phyloP scores from a whole-genome alignment of 257 asterid species.

The Primulina eburnea region DNA sequence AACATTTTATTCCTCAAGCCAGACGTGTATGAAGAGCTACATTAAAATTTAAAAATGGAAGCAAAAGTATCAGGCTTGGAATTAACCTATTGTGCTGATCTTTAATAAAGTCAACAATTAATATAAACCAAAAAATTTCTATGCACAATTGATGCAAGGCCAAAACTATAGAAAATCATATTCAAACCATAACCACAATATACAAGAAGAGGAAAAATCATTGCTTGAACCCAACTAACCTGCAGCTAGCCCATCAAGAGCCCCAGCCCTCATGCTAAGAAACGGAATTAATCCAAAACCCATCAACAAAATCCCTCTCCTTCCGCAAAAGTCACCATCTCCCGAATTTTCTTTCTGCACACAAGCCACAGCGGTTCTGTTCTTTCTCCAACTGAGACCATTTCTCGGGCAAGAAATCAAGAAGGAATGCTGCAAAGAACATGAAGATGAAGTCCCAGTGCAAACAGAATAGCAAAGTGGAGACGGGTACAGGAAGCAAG shows the following conservation, averaged over 20 bases:
- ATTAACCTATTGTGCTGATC: background rate
- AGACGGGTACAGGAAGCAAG: conserved; percentile 34
- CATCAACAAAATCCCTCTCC: conserved; percentile 52
- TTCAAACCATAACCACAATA: background rate
- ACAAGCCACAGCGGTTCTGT: conserved; percentile 29
- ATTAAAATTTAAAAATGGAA: background rate
- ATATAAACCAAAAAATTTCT: no score
- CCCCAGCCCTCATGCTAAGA: conserved; percentile 38
- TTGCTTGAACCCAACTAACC: conserved; percentile 37
- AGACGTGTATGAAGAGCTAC: background rate
- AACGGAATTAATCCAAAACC: conserved; percentile 62
- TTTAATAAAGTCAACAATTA: background rate
- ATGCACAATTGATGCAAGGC: no score
- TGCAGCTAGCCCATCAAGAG: conserved; percentile 33
- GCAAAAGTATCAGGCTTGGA: conserved; percentile 8
- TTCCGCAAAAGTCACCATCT: conserved; percentile 30
- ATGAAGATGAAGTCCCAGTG: conserved; percentile 25
- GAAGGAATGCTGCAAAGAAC: conserved; percentile 20
- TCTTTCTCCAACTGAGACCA: conserved; percentile 29
- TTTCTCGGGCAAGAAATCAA: conserved; percentile 32
- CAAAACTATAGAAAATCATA: background rate
- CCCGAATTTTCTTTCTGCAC: conserved; percentile 35
- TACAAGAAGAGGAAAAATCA: background rate
- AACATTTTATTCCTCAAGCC: background rate
- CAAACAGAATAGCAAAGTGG: conserved; percentile 37